Evolutionary conservation across 768 basidiomycete genomes (phyloP).

Genomic region (Pisolithus marmoratus): DNA sequence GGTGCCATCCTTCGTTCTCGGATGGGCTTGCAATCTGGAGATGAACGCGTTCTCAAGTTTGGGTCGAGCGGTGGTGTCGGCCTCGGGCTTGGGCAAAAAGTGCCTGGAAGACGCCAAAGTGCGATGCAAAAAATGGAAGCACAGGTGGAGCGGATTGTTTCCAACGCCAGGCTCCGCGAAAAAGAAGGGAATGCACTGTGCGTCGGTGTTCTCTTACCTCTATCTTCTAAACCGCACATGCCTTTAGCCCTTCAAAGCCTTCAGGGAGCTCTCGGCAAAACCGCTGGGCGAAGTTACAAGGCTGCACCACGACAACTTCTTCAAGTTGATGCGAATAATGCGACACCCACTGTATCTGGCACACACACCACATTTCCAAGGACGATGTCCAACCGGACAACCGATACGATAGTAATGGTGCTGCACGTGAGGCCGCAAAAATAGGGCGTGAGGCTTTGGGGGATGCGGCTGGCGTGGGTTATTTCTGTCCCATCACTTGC

Average conservation of each 20-base stretch:
- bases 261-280: slow-evolving; percentile 92
- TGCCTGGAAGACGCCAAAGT: slow-evolving; percentile 64
- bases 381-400: slow-evolving; percentile 33
- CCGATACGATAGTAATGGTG: slow-evolving; percentile 40
- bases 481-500: background rate
- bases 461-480: slow-evolving; percentile 46
- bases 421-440: slow-evolving; percentile 69
- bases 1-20: slow-evolving; percentile 78
- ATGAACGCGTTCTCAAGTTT: slow-evolving; percentile 78
- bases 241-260: slow-evolving; percentile 62
- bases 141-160: slow-evolving; percentile 95
- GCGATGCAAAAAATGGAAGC: slow-evolving; percentile 92
- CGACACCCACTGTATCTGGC: slow-evolving; percentile 32
- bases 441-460: slow-evolving; percentile 70
- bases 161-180: slow-evolving; percentile 79
- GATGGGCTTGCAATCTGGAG: slow-evolving; percentile 60
- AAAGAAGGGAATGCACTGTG: slow-evolving; percentile 69
- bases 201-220: slow-evolving; percentile 16
- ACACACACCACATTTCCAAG: slow-evolving; percentile 49
- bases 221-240: background rate
- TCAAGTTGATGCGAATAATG: slow-evolving; percentile 65
- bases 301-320: slow-evolving; percentile 95
- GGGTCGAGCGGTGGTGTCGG: slow-evolving; percentile 80
- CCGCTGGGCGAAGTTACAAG: slow-evolving; percentile 88
- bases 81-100: slow-evolving; percentile 64